phyloP scores from a whole-genome alignment of 2,329 filamentous ascomycete genomes.

The Xylaria polymorpha region DNA sequence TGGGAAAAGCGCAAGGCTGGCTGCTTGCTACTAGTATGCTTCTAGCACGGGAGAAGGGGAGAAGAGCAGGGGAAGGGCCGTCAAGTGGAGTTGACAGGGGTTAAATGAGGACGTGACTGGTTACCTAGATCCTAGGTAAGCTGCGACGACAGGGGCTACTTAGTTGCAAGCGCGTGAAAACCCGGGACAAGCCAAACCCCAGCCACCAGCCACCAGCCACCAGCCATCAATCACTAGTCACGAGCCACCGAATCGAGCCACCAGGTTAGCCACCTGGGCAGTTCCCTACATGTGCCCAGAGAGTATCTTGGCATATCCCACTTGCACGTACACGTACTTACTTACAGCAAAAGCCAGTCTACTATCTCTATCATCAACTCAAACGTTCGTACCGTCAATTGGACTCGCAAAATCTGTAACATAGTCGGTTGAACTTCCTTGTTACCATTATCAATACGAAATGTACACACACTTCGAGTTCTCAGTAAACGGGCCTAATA shows the following conservation, averaged over 20 bases:
- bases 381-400: background rate
- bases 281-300: no score
- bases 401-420: background rate
- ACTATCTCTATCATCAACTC: background rate
- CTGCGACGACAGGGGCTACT: conserved; percentile 11
- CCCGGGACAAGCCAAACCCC: conserved; percentile 1
- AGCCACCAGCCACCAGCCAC: conserved; percentile 20
- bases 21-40: no score
- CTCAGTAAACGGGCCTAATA: background rate
- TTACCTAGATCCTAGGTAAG: background rate
- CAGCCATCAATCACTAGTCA: background rate
- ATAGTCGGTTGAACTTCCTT: background rate
- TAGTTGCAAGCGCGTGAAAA: background rate
- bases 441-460: background rate
- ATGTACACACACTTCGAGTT: conserved; percentile 2
- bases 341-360: no score
- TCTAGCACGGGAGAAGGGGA: background rate
- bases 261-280: background rate
- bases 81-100: conserved; percentile 25
- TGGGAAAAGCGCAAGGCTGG: conserved; percentile 50
- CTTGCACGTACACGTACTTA: no score
- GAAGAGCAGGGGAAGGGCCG: background rate
- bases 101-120: background rate
- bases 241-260: conserved; percentile 15
- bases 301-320: no score